These are phyloP conservation scores for Elongisporangium anandrum DNA, from an alignment of 352 stramenopile genomes.

Conservation along the genomic window DNA sequence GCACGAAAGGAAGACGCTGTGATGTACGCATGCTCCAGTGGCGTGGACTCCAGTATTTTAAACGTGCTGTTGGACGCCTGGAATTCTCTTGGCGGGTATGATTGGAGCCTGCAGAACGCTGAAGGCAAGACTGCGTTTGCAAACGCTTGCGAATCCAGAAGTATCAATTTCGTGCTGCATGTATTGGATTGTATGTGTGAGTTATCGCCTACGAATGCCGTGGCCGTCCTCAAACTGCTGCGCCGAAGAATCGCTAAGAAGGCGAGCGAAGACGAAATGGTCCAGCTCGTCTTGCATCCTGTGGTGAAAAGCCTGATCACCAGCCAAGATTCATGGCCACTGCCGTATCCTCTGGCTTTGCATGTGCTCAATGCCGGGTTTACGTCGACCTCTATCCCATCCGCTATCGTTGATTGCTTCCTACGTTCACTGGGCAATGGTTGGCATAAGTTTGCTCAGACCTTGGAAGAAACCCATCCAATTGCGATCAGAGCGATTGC, in stretches of 20 bases:
- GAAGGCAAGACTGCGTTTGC: background rate
- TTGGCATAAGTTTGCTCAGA: background rate
- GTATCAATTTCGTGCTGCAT: background rate
- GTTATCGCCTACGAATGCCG: background rate
- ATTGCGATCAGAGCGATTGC: background rate
- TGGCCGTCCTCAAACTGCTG: background rate
- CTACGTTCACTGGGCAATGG: background rate
- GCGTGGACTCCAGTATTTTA: background rate
- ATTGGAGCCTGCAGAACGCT: background rate
- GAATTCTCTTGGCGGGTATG: background rate
- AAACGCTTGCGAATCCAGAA: background rate
- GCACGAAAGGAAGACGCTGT: background rate
- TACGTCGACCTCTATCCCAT: background rate
- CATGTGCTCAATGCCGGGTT: background rate
- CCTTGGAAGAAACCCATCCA: background rate
- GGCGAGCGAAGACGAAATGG: background rate
- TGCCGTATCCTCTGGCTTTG: background rate
- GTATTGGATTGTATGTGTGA: background rate
- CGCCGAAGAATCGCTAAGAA: background rate
- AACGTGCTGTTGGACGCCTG: background rate
- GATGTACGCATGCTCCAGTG: background rate
- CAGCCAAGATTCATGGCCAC: background rate
- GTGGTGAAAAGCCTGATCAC: background rate
- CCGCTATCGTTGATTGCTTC: background rate
- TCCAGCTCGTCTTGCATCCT: background rate